Evolutionary conservation across 1,284 basidiomycete genomes (phyloP), one percentile per base, ranked within the genome.

Genomic region (Ganoderma lingzhi): DNA sequence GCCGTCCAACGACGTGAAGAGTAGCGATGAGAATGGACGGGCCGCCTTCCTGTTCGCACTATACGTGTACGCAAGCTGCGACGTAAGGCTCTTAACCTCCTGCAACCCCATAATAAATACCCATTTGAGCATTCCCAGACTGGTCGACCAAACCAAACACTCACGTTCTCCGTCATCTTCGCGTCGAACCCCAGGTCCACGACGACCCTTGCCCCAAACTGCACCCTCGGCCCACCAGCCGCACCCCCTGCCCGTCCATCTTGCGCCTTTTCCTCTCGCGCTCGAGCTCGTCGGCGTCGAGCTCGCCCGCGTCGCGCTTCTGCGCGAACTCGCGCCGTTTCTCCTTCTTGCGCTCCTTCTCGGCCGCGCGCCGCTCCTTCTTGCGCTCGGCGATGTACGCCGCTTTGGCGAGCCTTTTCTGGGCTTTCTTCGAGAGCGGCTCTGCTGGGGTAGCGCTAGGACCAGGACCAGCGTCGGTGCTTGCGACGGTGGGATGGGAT

Each of bases 151-250:
- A 9, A 23, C 12, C 14, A 35, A 41, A 42, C 23, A 51, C 91
- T 75, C 78, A 96, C 97, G 85, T 96, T 96, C 66, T 96, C 96
- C 62, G 84, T 90, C 98, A 99, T 99, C 81, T 93, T 86, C 61
- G 96, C 90, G 80, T 99, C 98, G 78, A 99, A 99, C 2, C 92
- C 96, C 8, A 98, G 85, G 82, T 99, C 98, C 37, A 99, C 82
- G 28, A 98, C 89, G 2, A 99, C 86, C 44, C 87, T 88, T 10
- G 94, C 95, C 19, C 86, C 85, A 77, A 96, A 96, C 35, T 78
- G 85, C 67, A 74, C 80, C 82, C 75, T 76, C 63, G 79, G 48
- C 10, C 45, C 45, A 35, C 12, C 9, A 12, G 23, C 23, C 78
- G 19, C 39, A 41, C 39, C 39, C 9, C 84, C 67, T 60, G 63